A percentile compares a stretch with the other conserved stretches of the same genome.
These are phyloP conservation scores for Cryphonectria naterciae DNA, from an alignment of 2,329 filamentous ascomycete species.

Conservation along the genomic window DNA sequence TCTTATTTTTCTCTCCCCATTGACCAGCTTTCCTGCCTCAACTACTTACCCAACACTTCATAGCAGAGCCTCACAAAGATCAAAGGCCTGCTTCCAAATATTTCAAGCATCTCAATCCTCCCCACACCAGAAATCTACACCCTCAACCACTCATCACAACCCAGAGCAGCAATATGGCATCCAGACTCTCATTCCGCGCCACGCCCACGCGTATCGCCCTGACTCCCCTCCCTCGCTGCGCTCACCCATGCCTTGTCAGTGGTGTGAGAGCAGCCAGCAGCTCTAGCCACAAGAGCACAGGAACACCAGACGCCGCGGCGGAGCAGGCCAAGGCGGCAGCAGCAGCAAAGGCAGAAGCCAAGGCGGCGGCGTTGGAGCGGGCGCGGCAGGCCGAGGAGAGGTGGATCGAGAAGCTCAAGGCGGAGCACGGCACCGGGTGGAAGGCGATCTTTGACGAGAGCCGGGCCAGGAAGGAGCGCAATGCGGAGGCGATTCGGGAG, in stretches of 20 bases:
- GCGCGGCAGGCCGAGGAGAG: slow-evolving; percentile 1
- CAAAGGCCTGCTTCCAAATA: not conserved
- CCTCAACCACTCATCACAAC: not conserved
- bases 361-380: not conserved
- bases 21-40: not conserved
- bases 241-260: not conserved
- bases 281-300: not conserved
- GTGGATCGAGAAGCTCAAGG: slow-evolving; percentile 5
- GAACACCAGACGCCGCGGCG: not conserved
- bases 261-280: not conserved
- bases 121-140: not conserved
- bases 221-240: not conserved
- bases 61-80: not conserved
- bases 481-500: not conserved
- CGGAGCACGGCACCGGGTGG: slow-evolving; percentile 5
- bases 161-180: slow-evolving; percentile 1
- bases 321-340: not conserved
- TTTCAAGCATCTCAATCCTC: not conserved
- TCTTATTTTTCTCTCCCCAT: not conserved
- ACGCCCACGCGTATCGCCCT: not conserved
- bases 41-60: not conserved
- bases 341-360: not conserved
- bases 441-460: not conserved
- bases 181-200: not conserved
- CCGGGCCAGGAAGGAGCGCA: not conserved